Conservation (phyloP, 768 basidiomycete species). For the Termitomyces sp. region DNA sequence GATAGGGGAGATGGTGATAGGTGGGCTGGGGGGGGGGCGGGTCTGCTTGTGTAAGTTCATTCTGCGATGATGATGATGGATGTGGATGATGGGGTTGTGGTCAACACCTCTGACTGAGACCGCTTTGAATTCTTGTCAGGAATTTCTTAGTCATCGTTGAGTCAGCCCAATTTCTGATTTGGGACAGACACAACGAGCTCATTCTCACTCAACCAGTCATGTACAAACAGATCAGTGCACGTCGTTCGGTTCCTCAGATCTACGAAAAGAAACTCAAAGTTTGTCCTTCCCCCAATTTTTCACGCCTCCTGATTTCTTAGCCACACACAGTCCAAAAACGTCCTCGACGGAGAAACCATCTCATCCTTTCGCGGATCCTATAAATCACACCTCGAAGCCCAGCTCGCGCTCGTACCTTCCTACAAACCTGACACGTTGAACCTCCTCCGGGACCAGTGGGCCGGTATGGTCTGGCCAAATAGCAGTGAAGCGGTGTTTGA, state of each 20-base stretch:
- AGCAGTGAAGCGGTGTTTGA: slow-evolving; percentile 44
- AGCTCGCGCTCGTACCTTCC: slow-evolving; percentile 47
- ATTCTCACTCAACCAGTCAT: slow-evolving; percentile 88
- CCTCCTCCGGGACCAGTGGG: slow-evolving; percentile 69
- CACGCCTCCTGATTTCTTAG: neutral
- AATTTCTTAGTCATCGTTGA: no score
- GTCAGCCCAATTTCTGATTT: no score
- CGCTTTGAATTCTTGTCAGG: no score
- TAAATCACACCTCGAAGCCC: slow-evolving; percentile 59
- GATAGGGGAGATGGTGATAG: no score
- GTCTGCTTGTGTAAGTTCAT: no score
- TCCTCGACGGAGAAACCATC: slow-evolving; percentile 50
- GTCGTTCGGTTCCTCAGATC: slow-evolving; percentile 73
- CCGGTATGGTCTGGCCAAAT: slow-evolving; percentile 60
- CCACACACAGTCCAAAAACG: slow-evolving; percentile 38
- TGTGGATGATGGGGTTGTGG: no score
- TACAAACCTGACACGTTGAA: slow-evolving; percentile 51
- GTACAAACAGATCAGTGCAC: slow-evolving; percentile 82
- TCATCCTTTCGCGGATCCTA: slow-evolving; percentile 50
- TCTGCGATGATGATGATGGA: no score
- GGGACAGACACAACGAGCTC: slow-evolving; percentile 77
- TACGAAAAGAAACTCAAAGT: slow-evolving; percentile 82
- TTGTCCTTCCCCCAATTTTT: neutral
- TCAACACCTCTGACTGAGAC: no score
- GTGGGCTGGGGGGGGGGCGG: no score